Base-by-base conservation (phyloP, 2,329 filamentous ascomycete genomes). In the Ceratocystis papillata region DNA sequence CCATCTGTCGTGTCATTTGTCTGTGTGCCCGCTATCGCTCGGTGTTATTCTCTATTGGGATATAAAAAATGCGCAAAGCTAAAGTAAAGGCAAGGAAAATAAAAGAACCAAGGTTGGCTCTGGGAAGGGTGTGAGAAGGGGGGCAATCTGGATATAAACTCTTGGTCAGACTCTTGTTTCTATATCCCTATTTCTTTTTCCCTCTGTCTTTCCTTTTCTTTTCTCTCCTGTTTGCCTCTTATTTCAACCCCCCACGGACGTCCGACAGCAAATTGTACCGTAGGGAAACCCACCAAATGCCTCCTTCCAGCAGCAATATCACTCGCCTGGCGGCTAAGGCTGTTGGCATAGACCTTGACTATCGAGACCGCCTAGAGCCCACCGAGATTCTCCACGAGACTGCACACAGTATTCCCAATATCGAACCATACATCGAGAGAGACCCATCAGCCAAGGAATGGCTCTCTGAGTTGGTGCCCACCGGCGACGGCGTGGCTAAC, bases 301-400 rank as follows among this genome's bases (percentile, higher is more conserved):
- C 61, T 48, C 20, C 44, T 12, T 44, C 61, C 28, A 25, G 55
- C 30, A 69, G 62, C 67, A 71, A 70, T 50, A 30, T 70, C 64
- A 70, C 69, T 65, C 69, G 70, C 20, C 68, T 66, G 55, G 65
- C 72, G 28, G 72, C 72, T 61, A 73, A 71, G 69, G 70, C 69
- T 48, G 70, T 73, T 28, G 72, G 71, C 63, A 74, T 74, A 68
- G 72, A 74, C 46, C 63, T 72, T 59, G 72, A 73, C 66, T 71
- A 72, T 63, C 72, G 72, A 41, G 67, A 69, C 12, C 69, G 69
- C 30, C 62, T 70, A 25, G 71, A 73, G 67, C 73, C 73, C 0
- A 68, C 64, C 20, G 70, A 71, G 22, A 68, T 70, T 45, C 68
- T 74, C 48, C 68, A 70, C 48, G 70, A 72, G n/a, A 71, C 72